Base-by-base conservation (phyloP, 2,329 filamentous ascomycete species). In the Claviceps paspali region DNA sequence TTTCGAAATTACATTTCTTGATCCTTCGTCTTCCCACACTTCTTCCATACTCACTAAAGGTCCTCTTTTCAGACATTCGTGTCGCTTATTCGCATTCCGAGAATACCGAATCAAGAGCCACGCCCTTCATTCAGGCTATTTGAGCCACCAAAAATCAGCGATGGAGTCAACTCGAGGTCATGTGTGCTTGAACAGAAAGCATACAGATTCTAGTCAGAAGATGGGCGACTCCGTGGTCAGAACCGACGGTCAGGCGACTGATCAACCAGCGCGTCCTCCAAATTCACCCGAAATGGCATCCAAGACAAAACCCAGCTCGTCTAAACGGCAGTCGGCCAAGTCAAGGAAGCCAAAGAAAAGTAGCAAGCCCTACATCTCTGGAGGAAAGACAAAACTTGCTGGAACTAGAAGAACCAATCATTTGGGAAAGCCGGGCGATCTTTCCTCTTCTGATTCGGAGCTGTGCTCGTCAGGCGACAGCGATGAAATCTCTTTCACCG, bases 391-490 rank as follows among this genome's bases (percentile, higher is more conserved):
- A 11, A 40, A 15, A 11, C 14, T 5, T 24, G 11, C 12, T 4
- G 30, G 21, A 18, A 17, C 2, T 11, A 18, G 24, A 17, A 40
- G 15, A 11, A 6, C 12, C 2, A 14, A 35, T 36, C 15, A 17
- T 10, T 18, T n/a, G 12, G 26, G 9, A 14, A n/a, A 12, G 2
- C 8, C 8, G 12, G 11, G 18, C 10, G 18, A 33, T 2, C 2
- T 29, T 19, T 21, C 34, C 31, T 26, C 34, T 15, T 39, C 37
- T 11, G 30, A 26, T 15, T 33, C 34, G 17, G 38, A 37, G 11
- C 9, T 19, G 10, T 18, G 24, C 30, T 37, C 38, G 8, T 19
- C 24, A 29, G 21, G 11, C 19, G 34, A 37, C 12, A 37, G 29
- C 19, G 30, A 36, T 7, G 12, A 11, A n/a, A 22, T 23, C 24